These are phyloP conservation scores for Pezizomycotina sp. DNA, from an alignment of 2,329 filamentous ascomycete species.

Conservation along the genomic window DNA sequence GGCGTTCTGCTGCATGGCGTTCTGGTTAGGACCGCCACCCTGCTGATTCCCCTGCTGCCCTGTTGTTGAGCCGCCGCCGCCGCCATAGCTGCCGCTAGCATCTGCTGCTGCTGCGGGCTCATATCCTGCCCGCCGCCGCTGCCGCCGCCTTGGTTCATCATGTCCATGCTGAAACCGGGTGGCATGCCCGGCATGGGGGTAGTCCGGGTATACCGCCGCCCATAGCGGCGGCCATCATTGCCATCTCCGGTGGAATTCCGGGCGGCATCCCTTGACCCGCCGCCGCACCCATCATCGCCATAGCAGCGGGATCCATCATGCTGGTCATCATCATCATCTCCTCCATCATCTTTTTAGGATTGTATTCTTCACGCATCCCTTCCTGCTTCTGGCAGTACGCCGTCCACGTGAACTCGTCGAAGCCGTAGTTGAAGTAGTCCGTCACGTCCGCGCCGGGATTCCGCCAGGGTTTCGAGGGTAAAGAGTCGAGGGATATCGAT, in stretches of 20 bases:
- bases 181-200: conserved; percentile 21
- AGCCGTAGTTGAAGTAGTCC: conserved; percentile 98
- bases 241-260: conserved; percentile 20
- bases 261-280: conserved; percentile 4
- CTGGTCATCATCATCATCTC: conserved; percentile 26
- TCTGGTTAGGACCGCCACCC: too few relatives aligned
- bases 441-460: conserved; percentile 85
- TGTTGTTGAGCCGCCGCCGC: too few relatives aligned
- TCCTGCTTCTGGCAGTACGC: conserved; percentile 85
- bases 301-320: conserved; percentile 19
- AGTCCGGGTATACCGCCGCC: conserved; percentile 16
- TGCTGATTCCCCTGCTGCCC: too few relatives aligned
- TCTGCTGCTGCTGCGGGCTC: conserved; percentile 1
- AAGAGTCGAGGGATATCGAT: conserved; percentile 58
- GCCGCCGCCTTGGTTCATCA: conserved; percentile 17
- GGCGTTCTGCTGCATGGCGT: too few relatives aligned
- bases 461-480: conserved; percentile 80
- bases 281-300: conserved; percentile 11
- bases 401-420: conserved; percentile 96
- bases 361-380: conserved; percentile 56
- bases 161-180: conserved; percentile 18
- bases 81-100: too few relatives aligned
- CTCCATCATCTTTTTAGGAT: conserved; percentile 52
- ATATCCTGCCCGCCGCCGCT: conserved; percentile 17
- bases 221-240: conserved; percentile 5